A percentile compares a stretch with the other conserved stretches of the same genome.
Evolutionary conservation across 441 rosid genomes (phyloP).

Genomic region (Erodium moschatum): DNA sequence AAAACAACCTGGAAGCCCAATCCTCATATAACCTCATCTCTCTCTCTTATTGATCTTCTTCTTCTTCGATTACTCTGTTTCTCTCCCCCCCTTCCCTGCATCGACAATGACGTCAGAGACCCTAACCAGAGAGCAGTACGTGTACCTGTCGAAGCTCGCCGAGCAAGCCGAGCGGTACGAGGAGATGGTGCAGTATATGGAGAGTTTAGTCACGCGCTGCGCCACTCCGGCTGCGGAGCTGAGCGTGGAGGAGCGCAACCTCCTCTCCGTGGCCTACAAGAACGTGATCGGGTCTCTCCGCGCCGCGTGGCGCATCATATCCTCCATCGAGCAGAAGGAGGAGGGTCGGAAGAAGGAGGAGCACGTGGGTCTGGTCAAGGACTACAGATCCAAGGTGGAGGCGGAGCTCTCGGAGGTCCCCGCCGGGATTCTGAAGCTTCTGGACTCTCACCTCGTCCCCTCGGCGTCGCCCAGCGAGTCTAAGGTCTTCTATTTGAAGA

Average conservation of each 20-base stretch:
- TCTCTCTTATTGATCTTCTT: not conserved
- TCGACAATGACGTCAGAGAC: constrained; percentile 11
- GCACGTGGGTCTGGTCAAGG: constrained; percentile 38
- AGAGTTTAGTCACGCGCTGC: constrained; percentile 27
- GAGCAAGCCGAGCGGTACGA: constrained; percentile 22
- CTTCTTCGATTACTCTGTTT: not conserved
- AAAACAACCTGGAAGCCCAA: not conserved
- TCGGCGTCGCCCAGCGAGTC: constrained; percentile 32
- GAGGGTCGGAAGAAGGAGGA: constrained; percentile 45
- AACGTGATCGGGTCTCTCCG: constrained; percentile 45
- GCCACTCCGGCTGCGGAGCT: constrained; percentile 35
- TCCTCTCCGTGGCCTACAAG: constrained; percentile 42
- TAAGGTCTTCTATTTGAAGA: constrained; percentile 40
- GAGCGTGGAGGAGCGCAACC: constrained; percentile 43
- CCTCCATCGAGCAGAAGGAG: constrained; percentile 21
- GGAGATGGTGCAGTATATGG: constrained; percentile 45
- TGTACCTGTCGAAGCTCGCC: constrained; percentile 40
- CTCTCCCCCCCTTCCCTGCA: not conserved
- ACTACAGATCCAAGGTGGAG: constrained; percentile 38
- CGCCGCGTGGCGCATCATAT: constrained; percentile 43
- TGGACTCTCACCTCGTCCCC: constrained; percentile 37
- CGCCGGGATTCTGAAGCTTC: constrained; percentile 29
- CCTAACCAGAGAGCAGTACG: constrained; percentile 38
- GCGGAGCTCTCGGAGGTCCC: constrained; percentile 31
- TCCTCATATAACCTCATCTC: not conserved